Conservation (phyloP, 441 rosid species). For the Populus hybrid region DNA sequence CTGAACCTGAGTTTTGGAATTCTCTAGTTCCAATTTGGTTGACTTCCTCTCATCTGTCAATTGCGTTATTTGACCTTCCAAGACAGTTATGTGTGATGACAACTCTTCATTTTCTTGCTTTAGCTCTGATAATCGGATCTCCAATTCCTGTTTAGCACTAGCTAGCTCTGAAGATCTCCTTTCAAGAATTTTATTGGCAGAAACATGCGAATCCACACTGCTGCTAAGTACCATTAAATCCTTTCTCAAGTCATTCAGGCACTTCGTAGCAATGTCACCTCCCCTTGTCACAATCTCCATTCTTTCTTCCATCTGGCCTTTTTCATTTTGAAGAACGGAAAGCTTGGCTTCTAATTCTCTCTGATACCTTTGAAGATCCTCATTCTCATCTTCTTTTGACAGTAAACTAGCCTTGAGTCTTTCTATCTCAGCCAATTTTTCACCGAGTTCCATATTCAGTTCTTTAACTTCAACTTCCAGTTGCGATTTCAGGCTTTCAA, state of each 20-base stretch:
- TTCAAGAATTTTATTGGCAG: conserved; percentile 37
- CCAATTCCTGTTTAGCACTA: conserved; percentile 29
- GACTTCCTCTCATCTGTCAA: conserved; percentile 35
- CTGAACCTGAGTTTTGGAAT: conserved; percentile 24
- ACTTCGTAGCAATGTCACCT: conserved; percentile 35
- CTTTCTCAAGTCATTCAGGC: conserved; percentile 40
- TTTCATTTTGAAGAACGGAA: conserved; percentile 35
- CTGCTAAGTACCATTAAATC: conserved; percentile 33
- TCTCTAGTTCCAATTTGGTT: conserved; percentile 27
- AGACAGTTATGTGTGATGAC: conserved; percentile 24
- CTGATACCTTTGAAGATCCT: conserved; percentile 23
- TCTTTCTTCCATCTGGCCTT: conserved; percentile 36
- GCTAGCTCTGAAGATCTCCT: conserved; percentile 39
- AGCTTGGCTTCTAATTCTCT: conserved; percentile 35
- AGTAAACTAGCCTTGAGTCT: conserved; percentile 32
- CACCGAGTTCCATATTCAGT: conserved; percentile 24
- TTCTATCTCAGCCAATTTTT: conserved; percentile 24
- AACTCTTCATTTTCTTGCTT: conserved; percentile 40
- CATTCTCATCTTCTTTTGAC: conserved; percentile 43
- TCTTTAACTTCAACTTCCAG: conserved; percentile 33
- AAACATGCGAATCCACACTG: conserved; percentile 39
- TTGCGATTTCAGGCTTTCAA: conserved; percentile 30
- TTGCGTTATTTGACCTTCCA: conserved; percentile 39
- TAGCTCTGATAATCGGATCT: conserved; percentile 30
- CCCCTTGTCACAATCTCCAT: conserved; percentile 31